Conservation (phyloP, 352 stramenopile genomes). For the Peronospora belbahrii region DNA sequence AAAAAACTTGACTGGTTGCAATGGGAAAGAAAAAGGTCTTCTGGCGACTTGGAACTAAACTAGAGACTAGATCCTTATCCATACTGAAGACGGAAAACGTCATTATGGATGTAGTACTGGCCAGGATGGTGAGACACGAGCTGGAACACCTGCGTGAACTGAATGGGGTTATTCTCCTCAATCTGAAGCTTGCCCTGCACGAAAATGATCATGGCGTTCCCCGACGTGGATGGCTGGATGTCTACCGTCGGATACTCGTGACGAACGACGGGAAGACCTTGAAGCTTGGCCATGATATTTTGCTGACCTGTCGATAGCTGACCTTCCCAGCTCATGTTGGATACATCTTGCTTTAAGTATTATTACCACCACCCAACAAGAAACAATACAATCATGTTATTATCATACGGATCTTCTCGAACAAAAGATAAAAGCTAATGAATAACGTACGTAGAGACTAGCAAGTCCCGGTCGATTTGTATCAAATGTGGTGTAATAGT, state of each 20-base stretch:
- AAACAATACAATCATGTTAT: slow-evolving; percentile 1
- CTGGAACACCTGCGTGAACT: slow-evolving; percentile 97
- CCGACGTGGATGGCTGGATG: slow-evolving; percentile 88
- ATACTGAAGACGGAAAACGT: slow-evolving; percentile 97
- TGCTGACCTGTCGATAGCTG: slow-evolving; percentile 60
- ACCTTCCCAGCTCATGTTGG: slow-evolving; percentile 78
- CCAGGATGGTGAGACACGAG: slow-evolving; percentile 88
- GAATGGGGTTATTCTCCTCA: slow-evolving; percentile 89
- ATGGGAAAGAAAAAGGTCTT: not conserved
- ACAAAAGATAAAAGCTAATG: not conserved
- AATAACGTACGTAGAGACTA: slow-evolving; percentile 67
- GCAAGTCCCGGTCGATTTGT: slow-evolving; percentile 63
- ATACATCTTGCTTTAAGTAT: slow-evolving; percentile 58
- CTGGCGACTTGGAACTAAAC: slow-evolving; percentile 10
- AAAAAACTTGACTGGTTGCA: slow-evolving; percentile 1
- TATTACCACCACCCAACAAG: no score
- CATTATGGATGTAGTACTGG: slow-evolving; percentile 97
- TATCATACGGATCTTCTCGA: not conserved
- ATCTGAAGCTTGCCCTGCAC: slow-evolving; percentile 92
- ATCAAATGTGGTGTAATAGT: slow-evolving; percentile 86
- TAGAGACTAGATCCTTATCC: slow-evolving; percentile 53
- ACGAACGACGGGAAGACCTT: slow-evolving; percentile 46
- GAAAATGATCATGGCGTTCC: slow-evolving; percentile 93
- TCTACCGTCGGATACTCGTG: slow-evolving; percentile 88
- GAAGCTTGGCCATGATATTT: slow-evolving; percentile 88